These are phyloP conservation scores for Oldenlandia corymbosa DNA, from an alignment of 257 asterid genomes.

Conservation along the genomic window DNA sequence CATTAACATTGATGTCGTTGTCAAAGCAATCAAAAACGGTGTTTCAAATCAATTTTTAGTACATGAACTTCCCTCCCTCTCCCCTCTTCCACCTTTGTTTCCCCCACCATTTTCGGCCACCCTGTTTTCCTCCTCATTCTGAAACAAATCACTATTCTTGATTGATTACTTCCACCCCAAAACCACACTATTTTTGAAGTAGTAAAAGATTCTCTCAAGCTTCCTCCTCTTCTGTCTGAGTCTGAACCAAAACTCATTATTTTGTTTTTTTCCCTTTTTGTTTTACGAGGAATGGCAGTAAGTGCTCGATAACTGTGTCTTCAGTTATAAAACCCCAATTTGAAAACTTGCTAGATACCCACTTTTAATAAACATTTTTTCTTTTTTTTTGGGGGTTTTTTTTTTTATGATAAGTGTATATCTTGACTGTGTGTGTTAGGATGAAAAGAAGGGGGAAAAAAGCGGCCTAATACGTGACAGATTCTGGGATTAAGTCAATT, in stretches of 20 bases:
- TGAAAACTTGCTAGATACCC: background rate
- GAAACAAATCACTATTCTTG: background rate
- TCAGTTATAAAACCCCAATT: background rate
- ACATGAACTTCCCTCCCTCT: conserved; percentile 29
- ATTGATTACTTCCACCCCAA: background rate
- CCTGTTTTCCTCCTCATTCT: conserved; percentile 18
- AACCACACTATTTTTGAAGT: background rate
- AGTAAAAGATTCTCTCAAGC: background rate
- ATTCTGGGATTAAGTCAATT: background rate
- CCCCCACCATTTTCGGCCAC: conserved; percentile 30
- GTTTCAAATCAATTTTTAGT: too few species aligned
- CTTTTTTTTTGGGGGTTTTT: too few species aligned
- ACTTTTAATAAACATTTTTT: background rate
- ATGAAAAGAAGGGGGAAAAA: background rate
- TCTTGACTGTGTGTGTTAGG: background rate
- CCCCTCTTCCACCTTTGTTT: conserved; percentile 18
- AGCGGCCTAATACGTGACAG: background rate
- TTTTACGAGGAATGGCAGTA: conserved; percentile 43
- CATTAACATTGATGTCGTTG: too few species aligned
- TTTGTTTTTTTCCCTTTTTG: conserved; percentile 4
- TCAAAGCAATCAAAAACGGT: conserved; percentile 49
- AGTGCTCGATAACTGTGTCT: conserved; percentile 18
- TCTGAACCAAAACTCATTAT: conserved; percentile 1
- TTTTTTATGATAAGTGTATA: background rate
- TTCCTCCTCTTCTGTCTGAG: background rate